Percentiles rank a stretch among this genome's conserved stretches.
phyloP scores from a whole-genome alignment of 441 rosid species.

The Erysimum pusillum region DNA sequence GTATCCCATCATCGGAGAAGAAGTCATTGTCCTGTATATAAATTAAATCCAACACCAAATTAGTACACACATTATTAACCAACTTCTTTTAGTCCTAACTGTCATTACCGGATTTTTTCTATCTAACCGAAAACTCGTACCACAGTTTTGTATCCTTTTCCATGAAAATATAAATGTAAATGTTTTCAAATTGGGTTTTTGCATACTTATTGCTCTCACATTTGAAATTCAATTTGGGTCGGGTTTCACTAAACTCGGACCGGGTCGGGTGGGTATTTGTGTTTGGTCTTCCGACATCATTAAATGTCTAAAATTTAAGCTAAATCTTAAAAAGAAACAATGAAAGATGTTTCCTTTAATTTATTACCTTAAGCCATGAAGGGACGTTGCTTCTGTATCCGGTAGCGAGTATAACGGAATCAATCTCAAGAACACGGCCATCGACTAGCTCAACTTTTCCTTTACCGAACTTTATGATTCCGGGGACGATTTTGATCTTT shows the following conservation, averaged over 20 bases:
- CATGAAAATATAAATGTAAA: constrained; percentile 2
- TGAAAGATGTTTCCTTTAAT: not conserved
- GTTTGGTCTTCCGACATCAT: constrained; percentile 35
- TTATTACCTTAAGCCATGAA: constrained; percentile 81
- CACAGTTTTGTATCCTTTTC: constrained; percentile 16
- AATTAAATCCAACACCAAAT: constrained; percentile 11
- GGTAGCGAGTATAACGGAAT: constrained; percentile 82
- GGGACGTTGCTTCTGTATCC: constrained; percentile 94
- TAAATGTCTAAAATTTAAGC: constrained; percentile 1
- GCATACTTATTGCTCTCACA: constrained; percentile 35
- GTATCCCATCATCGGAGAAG: constrained; percentile 68
- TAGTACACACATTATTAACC: not conserved
- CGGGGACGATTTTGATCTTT: constrained; percentile 68
- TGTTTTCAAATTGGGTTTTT: not conserved
- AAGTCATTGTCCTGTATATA: constrained; percentile 67
- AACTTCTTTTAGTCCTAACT: constrained; percentile 30
- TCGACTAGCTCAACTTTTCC: constrained; percentile 71
- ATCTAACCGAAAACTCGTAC: constrained; percentile 17
- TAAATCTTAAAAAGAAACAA: constrained; percentile 5
- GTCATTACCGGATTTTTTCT: constrained; percentile 33
- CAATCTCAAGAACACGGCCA: constrained; percentile 63
- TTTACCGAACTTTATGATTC: constrained; percentile 64
- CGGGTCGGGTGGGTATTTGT: constrained; percentile 39
- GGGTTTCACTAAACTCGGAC: constrained; percentile 41
- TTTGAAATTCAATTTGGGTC: constrained; percentile 10